Conservation (phyloP, 2,329 filamentous ascomycete species). For the Microdochium nivale region DNA sequence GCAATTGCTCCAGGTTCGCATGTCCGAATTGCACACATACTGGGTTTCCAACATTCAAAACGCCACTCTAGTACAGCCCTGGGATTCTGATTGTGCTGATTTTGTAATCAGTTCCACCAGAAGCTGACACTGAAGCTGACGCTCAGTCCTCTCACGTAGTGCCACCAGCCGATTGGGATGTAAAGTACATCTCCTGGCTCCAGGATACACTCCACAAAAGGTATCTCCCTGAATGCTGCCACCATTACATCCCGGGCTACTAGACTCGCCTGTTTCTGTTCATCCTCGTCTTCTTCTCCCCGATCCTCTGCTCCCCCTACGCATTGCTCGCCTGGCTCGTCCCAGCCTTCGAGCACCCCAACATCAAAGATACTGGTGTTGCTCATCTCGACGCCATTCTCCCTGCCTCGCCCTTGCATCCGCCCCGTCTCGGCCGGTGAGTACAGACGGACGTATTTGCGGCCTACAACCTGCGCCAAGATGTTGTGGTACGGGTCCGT, state of each 20-base stretch:
- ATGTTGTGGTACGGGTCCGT: conserved; percentile 94
- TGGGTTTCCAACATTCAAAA: too few relatives aligned
- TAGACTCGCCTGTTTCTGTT: conserved; percentile 5
- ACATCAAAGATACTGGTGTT: conserved; percentile 82
- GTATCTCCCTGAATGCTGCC: conserved; percentile 44
- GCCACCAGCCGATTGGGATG: conserved; percentile 95
- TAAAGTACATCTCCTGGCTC: conserved; percentile 78
- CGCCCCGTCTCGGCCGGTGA: conserved; percentile 50
- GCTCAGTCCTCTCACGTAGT: conserved; percentile 81
- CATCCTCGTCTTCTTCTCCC: conserved; percentile 11
- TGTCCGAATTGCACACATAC: too few relatives aligned
- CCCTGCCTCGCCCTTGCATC: conserved; percentile 53
- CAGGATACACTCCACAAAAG: conserved; percentile 70
- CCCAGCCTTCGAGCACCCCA: conserved; percentile 57
- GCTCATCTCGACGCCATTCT: conserved; percentile 77
- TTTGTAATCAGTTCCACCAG: conserved; percentile 65
- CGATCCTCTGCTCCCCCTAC: conserved; percentile 1
- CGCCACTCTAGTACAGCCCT: too few relatives aligned
- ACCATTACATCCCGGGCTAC: conserved; percentile 24
- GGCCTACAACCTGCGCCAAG: conserved; percentile 78
- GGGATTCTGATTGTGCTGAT: too few relatives aligned
- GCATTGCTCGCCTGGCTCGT: conserved; percentile 18
- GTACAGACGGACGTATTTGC: conserved; percentile 89
- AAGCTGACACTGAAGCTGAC: conserved; percentile 93
- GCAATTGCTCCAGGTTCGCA: too few relatives aligned